A percentile compares a stretch with the other conserved stretches of the same genome.
Evolutionary conservation across 139 green algal species (phyloP).

Genomic region (Tetradesmus obliquus): DNA sequence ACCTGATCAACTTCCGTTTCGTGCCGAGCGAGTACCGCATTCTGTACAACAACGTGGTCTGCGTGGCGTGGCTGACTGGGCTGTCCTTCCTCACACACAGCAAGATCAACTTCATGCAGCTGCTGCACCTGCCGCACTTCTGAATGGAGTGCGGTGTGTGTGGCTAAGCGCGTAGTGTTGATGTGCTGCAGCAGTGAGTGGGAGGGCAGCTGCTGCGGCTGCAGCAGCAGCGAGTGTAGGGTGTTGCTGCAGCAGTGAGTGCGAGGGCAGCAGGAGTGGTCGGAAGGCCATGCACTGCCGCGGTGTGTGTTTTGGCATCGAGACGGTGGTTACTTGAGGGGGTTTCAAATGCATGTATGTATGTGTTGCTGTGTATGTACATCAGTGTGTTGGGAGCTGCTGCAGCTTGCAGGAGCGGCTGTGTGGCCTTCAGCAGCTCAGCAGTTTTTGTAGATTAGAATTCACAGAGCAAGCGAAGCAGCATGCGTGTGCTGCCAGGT

Average conservation of each 20-base stretch:
- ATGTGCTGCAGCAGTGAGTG: not conserved
- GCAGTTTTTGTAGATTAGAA: too few species aligned
- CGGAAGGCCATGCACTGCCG: not conserved
- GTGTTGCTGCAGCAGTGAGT: not conserved
- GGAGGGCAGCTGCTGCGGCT: not conserved
- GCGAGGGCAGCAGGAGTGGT: not conserved
- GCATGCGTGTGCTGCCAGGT: not conserved
- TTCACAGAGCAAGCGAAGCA: not conserved
- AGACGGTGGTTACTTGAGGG: too few species aligned
- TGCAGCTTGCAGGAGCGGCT: not conserved
- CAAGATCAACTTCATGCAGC: constrained; percentile 40
- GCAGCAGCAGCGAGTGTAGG: not conserved
- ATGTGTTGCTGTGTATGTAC: not conserved
- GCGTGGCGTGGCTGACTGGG: constrained; percentile 37
- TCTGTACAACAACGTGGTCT: constrained; percentile 48
- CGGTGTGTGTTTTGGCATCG: not conserved
- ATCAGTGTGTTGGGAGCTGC: not conserved
- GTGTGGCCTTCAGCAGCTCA: too few species aligned
- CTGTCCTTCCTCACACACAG: constrained; percentile 45
- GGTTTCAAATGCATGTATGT: not conserved
- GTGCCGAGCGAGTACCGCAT: constrained; percentile 26
- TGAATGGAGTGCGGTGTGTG: not conserved
- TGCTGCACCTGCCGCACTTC: constrained; percentile 27
- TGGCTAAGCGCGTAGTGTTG: too few species aligned
- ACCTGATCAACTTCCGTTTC: constrained; percentile 57